Conservation (phyloP, 106 monocot species). For the Xerophyta viscosa region DNA sequence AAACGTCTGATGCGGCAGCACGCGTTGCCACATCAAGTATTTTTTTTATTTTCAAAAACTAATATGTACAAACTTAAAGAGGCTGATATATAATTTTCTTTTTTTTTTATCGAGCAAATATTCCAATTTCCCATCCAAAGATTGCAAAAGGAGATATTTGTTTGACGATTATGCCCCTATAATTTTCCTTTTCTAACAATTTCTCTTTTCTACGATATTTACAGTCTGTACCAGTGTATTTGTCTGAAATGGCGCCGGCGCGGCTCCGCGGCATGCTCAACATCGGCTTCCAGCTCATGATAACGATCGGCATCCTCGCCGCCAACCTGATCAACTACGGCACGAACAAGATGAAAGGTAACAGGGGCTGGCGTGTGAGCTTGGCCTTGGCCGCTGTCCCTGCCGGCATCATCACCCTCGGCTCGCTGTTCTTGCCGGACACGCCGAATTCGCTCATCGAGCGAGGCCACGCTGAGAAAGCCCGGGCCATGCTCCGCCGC, state of each 20-base stretch:
- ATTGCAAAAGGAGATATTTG: too few relatives aligned
- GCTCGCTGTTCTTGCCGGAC: slow-evolving; percentile 59
- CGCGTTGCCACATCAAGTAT: too few relatives aligned
- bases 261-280: slow-evolving; percentile 52
- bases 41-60: too few relatives aligned
- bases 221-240: slow-evolving; percentile 68
- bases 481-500: slow-evolving; percentile 30
- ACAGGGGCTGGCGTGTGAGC: slow-evolving; percentile 66
- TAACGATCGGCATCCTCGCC: slow-evolving; percentile 54
- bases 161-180: too few relatives aligned
- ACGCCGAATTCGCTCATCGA: slow-evolving; percentile 75
- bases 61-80: too few relatives aligned
- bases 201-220: too few relatives aligned
- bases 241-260: slow-evolving; percentile 79
- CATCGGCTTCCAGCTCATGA: slow-evolving; percentile 75
- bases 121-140: too few relatives aligned
- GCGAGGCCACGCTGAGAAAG: slow-evolving; percentile 40
- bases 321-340: slow-evolving; percentile 70
- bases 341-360: slow-evolving; percentile 52
- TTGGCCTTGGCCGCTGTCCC: slow-evolving; percentile 59
- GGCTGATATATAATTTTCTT: too few relatives aligned
- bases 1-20: too few relatives aligned
- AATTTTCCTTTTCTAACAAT: too few relatives aligned
- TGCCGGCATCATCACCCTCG: slow-evolving; percentile 56
- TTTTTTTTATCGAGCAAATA: too few relatives aligned